Percentiles rank a stretch among this genome's conserved stretches.
These are phyloP conservation scores for Byssochlamys sp. DNA, from an alignment of 2,329 filamentous ascomycete species.

Conservation along the genomic window DNA sequence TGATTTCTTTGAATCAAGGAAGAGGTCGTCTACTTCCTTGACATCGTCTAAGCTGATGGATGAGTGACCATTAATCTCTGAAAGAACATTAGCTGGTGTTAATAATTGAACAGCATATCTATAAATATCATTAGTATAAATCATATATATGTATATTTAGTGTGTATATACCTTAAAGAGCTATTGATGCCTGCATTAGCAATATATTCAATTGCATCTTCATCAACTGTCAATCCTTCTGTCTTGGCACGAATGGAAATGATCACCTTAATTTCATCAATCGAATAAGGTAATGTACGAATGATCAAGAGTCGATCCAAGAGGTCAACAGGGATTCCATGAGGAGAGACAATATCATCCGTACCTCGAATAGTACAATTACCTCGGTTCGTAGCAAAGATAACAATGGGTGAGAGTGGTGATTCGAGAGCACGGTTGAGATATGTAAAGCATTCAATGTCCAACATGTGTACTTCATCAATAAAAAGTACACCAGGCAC, in stretches of 20 bases:
- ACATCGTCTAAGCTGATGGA: too few relatives aligned
- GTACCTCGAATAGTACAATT: slow-evolving; percentile 86
- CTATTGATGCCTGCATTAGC: too few relatives aligned
- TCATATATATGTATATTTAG: too few relatives aligned
- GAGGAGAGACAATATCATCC: slow-evolving; percentile 66
- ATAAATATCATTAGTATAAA: too few relatives aligned
- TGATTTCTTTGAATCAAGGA: too few relatives aligned
- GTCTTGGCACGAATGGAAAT: slow-evolving; percentile 73
- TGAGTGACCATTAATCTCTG: too few relatives aligned
- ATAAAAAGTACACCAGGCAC: slow-evolving; percentile 98
- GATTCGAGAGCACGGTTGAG: slow-evolving; percentile 96
- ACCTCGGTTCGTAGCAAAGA: slow-evolving; percentile 92
- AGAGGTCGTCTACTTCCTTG: too few relatives aligned
- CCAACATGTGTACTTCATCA: slow-evolving; percentile 99
- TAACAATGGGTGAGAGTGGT: slow-evolving; percentile 88
- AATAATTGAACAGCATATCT: too few relatives aligned
- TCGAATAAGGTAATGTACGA: slow-evolving; percentile 79
- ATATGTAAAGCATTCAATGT: slow-evolving; percentile 98
- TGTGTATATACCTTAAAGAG: too few relatives aligned
- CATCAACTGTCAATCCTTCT: too few relatives aligned
- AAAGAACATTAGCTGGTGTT: too few relatives aligned
- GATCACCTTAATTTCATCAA: slow-evolving; percentile 85
- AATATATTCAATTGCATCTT: too few relatives aligned
- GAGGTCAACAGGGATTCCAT: slow-evolving; percentile 89
- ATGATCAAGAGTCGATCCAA: slow-evolving; percentile 89